These are phyloP conservation scores for Centella asiatica DNA, from an alignment of 129 eudicot species.

Conservation along the genomic window DNA sequence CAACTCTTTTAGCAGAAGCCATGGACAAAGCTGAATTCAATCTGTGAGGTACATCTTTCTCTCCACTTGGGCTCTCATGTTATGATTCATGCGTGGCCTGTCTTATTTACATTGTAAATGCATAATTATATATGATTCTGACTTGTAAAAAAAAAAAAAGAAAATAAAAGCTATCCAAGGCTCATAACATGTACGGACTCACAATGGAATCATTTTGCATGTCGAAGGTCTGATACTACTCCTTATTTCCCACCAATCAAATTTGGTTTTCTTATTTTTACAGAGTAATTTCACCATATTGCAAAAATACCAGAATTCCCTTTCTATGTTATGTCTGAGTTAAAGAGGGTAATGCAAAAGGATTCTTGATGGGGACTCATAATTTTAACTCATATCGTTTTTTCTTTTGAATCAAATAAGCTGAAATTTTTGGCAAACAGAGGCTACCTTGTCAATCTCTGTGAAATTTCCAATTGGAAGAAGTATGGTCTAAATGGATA, in stretches of 20 bases:
- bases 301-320: neutral
- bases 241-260: too few relatives aligned
- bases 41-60: conserved; percentile 17
- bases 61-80: neutral
- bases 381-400: too few relatives aligned
- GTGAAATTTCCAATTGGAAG: neutral
- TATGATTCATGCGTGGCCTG: neutral
- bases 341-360: neutral
- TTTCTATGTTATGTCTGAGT: neutral
- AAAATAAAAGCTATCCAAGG: neutral
- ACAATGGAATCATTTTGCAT: too few relatives aligned
- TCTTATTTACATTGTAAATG: neutral
- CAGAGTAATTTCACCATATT: too few relatives aligned
- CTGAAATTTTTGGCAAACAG: neutral
- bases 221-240: too few relatives aligned
- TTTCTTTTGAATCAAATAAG: too few relatives aligned
- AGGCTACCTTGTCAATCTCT: neutral
- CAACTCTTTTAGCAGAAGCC: conserved; percentile 65
- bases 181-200: too few relatives aligned
- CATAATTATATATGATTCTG: neutral
- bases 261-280: too few relatives aligned
- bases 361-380: neutral
- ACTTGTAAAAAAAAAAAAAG: too few relatives aligned
- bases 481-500: too few relatives aligned
- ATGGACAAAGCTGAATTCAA: conserved; percentile 46